Conservation (phyloP, 345 rosid genomes). For the Euclidium syriacum region DNA sequence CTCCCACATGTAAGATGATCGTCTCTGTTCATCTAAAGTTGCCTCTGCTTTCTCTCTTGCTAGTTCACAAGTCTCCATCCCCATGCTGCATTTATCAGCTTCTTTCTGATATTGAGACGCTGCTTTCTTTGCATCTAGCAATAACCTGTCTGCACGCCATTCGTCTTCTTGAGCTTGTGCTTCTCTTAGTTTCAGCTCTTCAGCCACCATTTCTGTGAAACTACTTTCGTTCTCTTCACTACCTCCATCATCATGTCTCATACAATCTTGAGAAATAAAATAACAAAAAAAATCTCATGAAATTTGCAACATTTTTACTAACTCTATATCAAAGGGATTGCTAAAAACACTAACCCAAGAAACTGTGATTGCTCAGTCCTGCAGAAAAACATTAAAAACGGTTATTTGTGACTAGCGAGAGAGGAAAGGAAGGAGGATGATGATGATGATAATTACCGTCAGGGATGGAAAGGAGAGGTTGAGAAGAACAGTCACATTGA, state of each 20-base stretch:
- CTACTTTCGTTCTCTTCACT: constrained; percentile 45
- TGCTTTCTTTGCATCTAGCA: constrained; percentile 62
- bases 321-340: not conserved
- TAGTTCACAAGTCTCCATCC: constrained; percentile 68
- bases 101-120: constrained; percentile 64
- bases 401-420: not conserved
- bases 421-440: not conserved
- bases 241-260: constrained; percentile 37
- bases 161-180: constrained; percentile 45
- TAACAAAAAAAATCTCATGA: not conserved
- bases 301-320: not conserved
- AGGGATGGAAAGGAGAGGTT: constrained; percentile 44
- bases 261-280: constrained; percentile 42
- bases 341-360: constrained; percentile 41
- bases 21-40: constrained; percentile 42
- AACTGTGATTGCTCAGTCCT: constrained; percentile 48
- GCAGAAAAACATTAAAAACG: constrained; percentile 19
- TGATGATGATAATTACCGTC: constrained; percentile 32
- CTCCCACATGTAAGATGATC: constrained; percentile 40
- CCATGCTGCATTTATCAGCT: constrained; percentile 64
- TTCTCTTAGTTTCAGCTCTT: constrained; percentile 53
- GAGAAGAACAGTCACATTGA: constrained; percentile 59
- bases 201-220: constrained; percentile 39
- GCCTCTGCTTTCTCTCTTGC: constrained; percentile 60
- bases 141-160: constrained; percentile 40